Evolutionary conservation across 2,329 filamentous ascomycete species (phyloP).

Genomic region (Tetracladium maxilliforme): DNA sequence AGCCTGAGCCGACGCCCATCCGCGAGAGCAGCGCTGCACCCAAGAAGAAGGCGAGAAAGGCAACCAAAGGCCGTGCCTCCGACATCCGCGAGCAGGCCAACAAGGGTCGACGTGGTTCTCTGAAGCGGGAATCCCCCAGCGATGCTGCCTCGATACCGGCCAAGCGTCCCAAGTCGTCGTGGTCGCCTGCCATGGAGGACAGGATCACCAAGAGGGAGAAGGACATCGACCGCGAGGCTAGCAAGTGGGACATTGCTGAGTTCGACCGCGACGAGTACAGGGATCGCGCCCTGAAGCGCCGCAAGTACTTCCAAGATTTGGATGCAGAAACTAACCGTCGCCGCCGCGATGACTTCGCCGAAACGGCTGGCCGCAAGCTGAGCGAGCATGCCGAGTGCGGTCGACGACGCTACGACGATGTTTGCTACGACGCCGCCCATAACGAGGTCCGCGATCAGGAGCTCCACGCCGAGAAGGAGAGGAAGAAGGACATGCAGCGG

Average conservation of each 20-base stretch:
- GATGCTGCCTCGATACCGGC: no score
- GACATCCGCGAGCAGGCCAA: constrained; percentile 42
- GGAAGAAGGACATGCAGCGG: constrained; percentile 99
- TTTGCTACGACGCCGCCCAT: constrained; percentile 68
- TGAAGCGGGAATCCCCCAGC: constrained; percentile 48
- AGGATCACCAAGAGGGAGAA: no score
- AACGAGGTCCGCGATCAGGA: constrained; percentile 82
- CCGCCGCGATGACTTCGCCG: constrained; percentile 44
- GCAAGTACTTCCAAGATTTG: constrained; percentile 44
- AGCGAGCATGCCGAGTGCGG: constrained; percentile 54
- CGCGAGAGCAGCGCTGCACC: no score
- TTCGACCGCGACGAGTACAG: constrained; percentile 33
- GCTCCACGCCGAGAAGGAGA: constrained; percentile 88
- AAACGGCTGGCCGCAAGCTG: constrained; percentile 44
- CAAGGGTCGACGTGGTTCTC: constrained; percentile 32
- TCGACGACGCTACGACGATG: constrained; percentile 60
- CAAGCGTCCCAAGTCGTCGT: no score
- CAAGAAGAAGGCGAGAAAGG: constrained; percentile 10
- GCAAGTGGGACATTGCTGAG: constrained; percentile 37
- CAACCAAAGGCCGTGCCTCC: constrained; percentile 8
- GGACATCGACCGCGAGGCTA: constrained; percentile 42
- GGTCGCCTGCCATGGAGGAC: no score
- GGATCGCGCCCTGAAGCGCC: constrained; percentile 50
- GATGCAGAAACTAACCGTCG: constrained; percentile 53
- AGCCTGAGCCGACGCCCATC: no score